Base-by-base conservation (phyloP, 208 protist species). In the Wallacemonas rigidus region DNA sequence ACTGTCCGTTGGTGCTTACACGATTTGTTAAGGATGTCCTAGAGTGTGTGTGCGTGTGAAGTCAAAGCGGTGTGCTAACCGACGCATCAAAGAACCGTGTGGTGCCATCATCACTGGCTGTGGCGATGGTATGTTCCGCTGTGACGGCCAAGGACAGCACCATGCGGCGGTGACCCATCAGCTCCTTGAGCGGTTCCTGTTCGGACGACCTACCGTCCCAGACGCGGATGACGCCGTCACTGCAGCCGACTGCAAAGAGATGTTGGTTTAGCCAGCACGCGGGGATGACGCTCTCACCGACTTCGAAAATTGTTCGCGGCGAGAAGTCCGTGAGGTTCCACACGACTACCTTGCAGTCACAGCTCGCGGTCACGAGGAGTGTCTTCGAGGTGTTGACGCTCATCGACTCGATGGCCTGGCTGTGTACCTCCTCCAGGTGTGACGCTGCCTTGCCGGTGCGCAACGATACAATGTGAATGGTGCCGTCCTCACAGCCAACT, bases 151-250 rank as follows among this genome's bases (percentile, higher is more conserved):
- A 65, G 48, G 76, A 74, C 36, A 97, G 69, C 7, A 97, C 74
- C 89, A 95, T 94, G 38, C 92, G 83, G 38, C 89, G 87, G 67
- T 97, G 92, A 1, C 92, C 92, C 80, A 90, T 90, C 11, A 88
- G 69, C 41, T 71, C 62, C 1, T 47, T 53, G 5, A 89, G 72
- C 56, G 88, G 88, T 51, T 83, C 75, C 69, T 89, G 82, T 36
- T 75, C 65, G 5, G 80, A 38, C 11, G 87, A 86, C 9, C 92
- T 80, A 43, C 87, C 92, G 57, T 97, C 92, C 88, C 89, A 97
- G 64, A 94, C 80, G 14, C 89, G 87, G 3, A 97, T 75, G 45
- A 80, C 69, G 11, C 88, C 92, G 70, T 97, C 92, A 55, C 89
- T 94, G 74, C 88, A 97, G 11, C 92, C 92, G 0, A 86, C 89